These are phyloP conservation scores for Zygosaccharomyces lentus DNA, from an alignment of 805 yeast species.

Conservation along the genomic window DNA sequence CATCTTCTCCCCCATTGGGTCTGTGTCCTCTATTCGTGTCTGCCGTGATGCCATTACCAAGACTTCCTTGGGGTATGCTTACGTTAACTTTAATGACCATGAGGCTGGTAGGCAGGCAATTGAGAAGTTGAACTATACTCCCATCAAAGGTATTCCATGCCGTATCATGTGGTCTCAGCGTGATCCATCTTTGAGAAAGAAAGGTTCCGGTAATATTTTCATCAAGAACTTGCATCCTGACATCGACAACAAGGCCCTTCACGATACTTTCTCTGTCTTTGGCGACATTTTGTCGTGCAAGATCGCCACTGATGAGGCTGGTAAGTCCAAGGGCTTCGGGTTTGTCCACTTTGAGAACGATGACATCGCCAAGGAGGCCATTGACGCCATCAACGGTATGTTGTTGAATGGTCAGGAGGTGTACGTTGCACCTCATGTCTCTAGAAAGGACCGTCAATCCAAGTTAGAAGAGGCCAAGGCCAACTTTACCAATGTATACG, in stretches of 20 bases:
- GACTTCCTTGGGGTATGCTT: slow-evolving; percentile 96
- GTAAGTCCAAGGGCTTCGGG: slow-evolving; percentile 92
- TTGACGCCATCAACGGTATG: slow-evolving; percentile 98
- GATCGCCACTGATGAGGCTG: slow-evolving; percentile 91
- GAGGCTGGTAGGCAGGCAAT: slow-evolving; percentile 92
- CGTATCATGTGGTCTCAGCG: slow-evolving; percentile 99
- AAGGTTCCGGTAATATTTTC: slow-evolving; percentile 94
- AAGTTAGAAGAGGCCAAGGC: slow-evolving; percentile 86
- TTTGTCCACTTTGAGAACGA: slow-evolving; percentile 94
- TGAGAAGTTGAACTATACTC: slow-evolving; percentile 91
- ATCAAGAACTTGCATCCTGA: slow-evolving; percentile 98
- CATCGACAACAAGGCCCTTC: slow-evolving; percentile 97
- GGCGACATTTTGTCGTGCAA: slow-evolving; percentile 95
- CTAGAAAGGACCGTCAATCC: slow-evolving; percentile 91
- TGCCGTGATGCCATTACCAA: slow-evolving; percentile 98
- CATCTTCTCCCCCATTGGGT: slow-evolving; percentile 90
- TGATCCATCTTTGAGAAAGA: slow-evolving; percentile 92
- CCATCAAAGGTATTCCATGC: slow-evolving; percentile 92
- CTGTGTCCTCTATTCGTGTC: slow-evolving; percentile 94
- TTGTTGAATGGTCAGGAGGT: slow-evolving; percentile 93
- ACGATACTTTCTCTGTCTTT: slow-evolving; percentile 95
- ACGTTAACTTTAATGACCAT: slow-evolving; percentile 87
- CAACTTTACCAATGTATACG: slow-evolving; percentile 92
- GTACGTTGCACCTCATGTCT: slow-evolving; percentile 88
- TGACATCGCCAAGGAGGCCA: slow-evolving; percentile 91